phyloP scores from a whole-genome alignment of 202 grass and related monocot species.

The Zoysia matrella region DNA sequence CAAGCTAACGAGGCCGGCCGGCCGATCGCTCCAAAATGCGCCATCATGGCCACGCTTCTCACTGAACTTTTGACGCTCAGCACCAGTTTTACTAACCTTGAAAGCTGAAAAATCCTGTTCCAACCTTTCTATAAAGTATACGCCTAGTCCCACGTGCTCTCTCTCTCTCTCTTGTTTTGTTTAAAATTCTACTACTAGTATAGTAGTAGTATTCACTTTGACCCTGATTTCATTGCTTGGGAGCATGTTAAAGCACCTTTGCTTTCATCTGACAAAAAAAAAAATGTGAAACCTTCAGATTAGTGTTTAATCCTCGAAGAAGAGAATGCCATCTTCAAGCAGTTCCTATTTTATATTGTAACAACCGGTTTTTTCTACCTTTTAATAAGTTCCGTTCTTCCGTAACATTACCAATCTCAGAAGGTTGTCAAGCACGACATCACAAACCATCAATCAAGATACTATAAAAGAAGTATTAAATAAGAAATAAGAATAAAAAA shows the following conservation, averaged over 20 bases:
- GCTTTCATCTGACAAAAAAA: conserved; percentile 52
- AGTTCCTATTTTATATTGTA: too few species aligned
- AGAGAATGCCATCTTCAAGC: too few species aligned
- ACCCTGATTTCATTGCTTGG: conserved; percentile 50
- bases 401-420: too few species aligned
- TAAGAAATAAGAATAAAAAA: too few species aligned
- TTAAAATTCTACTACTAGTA: neutral
- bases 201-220: neutral
- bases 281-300: neutral
- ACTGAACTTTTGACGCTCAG: conserved; percentile 41
- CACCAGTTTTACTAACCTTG: conserved; percentile 34
- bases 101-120: neutral
- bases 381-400: too few species aligned
- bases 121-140: neutral
- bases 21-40: conserved; percentile 40
- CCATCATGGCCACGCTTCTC: conserved; percentile 27
- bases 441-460: too few species aligned
- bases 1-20: conserved; percentile 24
- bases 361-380: too few species aligned
- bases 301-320: conserved; percentile 2
- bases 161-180: neutral
- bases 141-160: neutral
- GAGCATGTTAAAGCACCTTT: conserved; percentile 49
- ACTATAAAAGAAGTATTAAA: too few species aligned
- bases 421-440: too few species aligned